Percentiles rank a stretch among this genome's conserved stretches.
Conservation (phyloP, 2,329 filamentous ascomycete species). For the Thielaviopsis populi region DNA sequence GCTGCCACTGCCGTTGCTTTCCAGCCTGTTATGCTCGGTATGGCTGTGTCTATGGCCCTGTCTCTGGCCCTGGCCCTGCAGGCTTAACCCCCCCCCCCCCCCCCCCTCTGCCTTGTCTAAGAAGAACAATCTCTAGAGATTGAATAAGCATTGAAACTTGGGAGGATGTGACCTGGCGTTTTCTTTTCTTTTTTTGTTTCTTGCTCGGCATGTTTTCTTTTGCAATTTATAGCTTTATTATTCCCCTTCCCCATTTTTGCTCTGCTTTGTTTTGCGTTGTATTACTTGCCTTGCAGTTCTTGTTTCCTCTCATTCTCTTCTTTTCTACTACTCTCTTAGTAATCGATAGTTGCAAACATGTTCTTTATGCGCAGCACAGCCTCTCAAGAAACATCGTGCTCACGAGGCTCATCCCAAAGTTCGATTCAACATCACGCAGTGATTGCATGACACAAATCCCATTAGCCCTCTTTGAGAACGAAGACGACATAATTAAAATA, state of each 20-base stretch:
- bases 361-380: background rate
- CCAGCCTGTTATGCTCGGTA: constrained; percentile 16
- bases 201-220: background rate
- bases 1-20: constrained; percentile 12
- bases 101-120: background rate
- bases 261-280: background rate
- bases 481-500: too few relatives aligned
- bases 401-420: background rate
- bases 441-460: too few relatives aligned
- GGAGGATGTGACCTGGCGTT: background rate
- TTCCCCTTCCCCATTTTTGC: background rate
- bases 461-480: too few relatives aligned
- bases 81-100: constrained; percentile 1
- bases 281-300: background rate
- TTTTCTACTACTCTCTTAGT: background rate
- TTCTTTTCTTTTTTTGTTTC: background rate
- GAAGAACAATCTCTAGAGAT: background rate
- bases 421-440: background rate
- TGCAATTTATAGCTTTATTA: background rate
- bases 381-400: too few relatives aligned
- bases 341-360: background rate
- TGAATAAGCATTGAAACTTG: background rate
- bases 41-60: constrained; percentile 16
- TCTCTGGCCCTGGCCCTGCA: constrained; percentile 15
- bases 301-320: background rate